These are phyloP conservation scores for Chaetomium tenue DNA, from an alignment of 495 filamentous ascomycete genomes.

Conservation along the genomic window DNA sequence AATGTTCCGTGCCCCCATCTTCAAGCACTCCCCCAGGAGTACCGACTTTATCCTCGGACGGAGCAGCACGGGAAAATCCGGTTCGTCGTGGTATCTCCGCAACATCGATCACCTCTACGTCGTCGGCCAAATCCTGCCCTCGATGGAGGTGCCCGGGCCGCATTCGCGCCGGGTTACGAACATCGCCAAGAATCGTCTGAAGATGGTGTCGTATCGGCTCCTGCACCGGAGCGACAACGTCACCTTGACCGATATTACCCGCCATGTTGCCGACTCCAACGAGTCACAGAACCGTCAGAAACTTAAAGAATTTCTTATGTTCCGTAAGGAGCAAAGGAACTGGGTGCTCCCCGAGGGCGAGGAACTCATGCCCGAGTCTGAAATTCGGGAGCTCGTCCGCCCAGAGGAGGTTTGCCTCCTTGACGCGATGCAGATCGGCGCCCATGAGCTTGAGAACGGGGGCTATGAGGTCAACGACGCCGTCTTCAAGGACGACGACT, in stretches of 20 bases:
- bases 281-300: slow-evolving; percentile 96
- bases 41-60: slow-evolving; percentile 88
- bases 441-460: slow-evolving; percentile 73
- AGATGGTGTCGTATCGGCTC: slow-evolving; percentile 88
- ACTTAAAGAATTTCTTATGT: slow-evolving; percentile 91
- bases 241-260: slow-evolving; percentile 73
- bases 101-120: slow-evolving; percentile 86
- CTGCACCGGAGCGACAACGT: slow-evolving; percentile 70
- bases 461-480: slow-evolving; percentile 69
- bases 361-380: slow-evolving; percentile 68
- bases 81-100: slow-evolving; percentile 73
- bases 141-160: slow-evolving; percentile 85
- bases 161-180: slow-evolving; percentile 94
- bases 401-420: slow-evolving; percentile 93
- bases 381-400: slow-evolving; percentile 80
- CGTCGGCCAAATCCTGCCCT: slow-evolving; percentile 89
- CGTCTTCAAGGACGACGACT: slow-evolving; percentile 52
- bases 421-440: slow-evolving; percentile 94
- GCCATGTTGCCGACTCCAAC: slow-evolving; percentile 82
- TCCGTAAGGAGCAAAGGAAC: slow-evolving; percentile 76
- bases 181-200: slow-evolving; percentile 88
- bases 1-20: slow-evolving; percentile 93
- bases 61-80: slow-evolving; percentile 68
- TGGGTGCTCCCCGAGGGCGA: slow-evolving; percentile 77
- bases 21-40: slow-evolving; percentile 71